Base-by-base conservation (phyloP, 495 filamentous ascomycete genomes). In the Penicillium maclennaniae region DNA sequence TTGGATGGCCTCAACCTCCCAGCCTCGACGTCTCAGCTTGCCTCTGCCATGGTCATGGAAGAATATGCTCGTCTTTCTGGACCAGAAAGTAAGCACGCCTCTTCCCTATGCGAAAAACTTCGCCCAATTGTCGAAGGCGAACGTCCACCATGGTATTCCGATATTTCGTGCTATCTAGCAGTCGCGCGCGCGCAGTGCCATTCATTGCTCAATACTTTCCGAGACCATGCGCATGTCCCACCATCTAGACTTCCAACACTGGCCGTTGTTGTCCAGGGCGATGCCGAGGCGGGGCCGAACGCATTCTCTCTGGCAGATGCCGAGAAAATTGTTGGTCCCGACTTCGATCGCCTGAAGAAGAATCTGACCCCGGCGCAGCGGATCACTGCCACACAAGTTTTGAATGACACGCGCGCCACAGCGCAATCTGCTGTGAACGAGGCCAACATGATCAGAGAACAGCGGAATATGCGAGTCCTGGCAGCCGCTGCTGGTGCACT, bases 181-280 rank as follows among this genome's bases (percentile, higher is more conserved):
- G 83, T 95, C 38, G 89, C 90, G 19, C 85, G 92, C 47, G 87
- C 91, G 7, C 93, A 95, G 64, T 96, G 92, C 65, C 87, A 90
- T 51, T 88, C 91, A 34, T 73, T 98, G 28, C 72, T 97, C 53
- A 95, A 91, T 66, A 77, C 89, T 25, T 97, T 97, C 80, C 79
- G 88, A 53, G 91, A 96, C 53, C 82, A 89, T 53, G 89, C 86
- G 21, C 89, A 91, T 63, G 83, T 96, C 12, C 73, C 85, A 39
- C 73, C 79, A 43, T 74, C 79, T 42, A 89, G 86, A 63, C 66
- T 97, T 42, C 92, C 93, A 3, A 72, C 73, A 10, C 81, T 97
- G 36, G 88, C 95, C 48, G 87, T 91, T 28, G 85, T 97, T 37
- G 88, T 95, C 20, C 93, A 97, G 73, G 95, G 93, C 17, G 92